Evolutionary conservation across 306 rosid species (phyloP).

Genomic region (Prunus kanzakura): DNA sequence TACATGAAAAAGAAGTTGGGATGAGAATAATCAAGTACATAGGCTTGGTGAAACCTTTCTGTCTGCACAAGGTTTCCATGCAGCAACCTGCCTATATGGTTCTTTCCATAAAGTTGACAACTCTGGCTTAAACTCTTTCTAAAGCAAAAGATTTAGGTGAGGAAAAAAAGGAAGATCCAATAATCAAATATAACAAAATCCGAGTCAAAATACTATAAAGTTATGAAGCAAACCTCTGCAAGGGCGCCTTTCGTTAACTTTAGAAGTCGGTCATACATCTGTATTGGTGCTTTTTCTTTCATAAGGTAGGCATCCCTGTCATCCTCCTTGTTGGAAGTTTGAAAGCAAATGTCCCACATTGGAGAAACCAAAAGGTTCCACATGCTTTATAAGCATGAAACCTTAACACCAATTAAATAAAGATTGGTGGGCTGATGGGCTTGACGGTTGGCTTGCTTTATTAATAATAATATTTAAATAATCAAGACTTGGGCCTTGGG

Average conservation of each 20-base stretch:
- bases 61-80: slow-evolving; percentile 84
- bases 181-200: slow-evolving; percentile 9
- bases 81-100: slow-evolving; percentile 50
- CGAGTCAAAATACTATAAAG: slow-evolving; percentile 10
- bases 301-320: slow-evolving; percentile 28
- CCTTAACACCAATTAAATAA: too few relatives aligned
- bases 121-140: slow-evolving; percentile 71
- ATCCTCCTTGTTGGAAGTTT: slow-evolving; percentile 10
- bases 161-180: background rate
- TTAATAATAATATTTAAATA: too few relatives aligned
- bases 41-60: slow-evolving; percentile 35
- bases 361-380: too few relatives aligned
- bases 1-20: background rate
- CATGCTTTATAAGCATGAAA: too few relatives aligned
- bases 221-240: slow-evolving; percentile 37
- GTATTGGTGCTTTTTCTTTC: slow-evolving; percentile 42
- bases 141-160: slow-evolving; percentile 10
- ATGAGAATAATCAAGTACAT: slow-evolving; percentile 33
- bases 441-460: too few relatives aligned
- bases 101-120: slow-evolving; percentile 68
- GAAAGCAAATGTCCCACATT: too few relatives aligned
- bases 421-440: too few relatives aligned
- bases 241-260: background rate
- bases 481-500: too few relatives aligned
- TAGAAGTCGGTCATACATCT: slow-evolving; percentile 75